Percentiles rank a stretch among this genome's conserved stretches.
Evolutionary conservation across 805 yeast species (phyloP).

Genomic region (Metahyphopichia silvanorum): DNA sequence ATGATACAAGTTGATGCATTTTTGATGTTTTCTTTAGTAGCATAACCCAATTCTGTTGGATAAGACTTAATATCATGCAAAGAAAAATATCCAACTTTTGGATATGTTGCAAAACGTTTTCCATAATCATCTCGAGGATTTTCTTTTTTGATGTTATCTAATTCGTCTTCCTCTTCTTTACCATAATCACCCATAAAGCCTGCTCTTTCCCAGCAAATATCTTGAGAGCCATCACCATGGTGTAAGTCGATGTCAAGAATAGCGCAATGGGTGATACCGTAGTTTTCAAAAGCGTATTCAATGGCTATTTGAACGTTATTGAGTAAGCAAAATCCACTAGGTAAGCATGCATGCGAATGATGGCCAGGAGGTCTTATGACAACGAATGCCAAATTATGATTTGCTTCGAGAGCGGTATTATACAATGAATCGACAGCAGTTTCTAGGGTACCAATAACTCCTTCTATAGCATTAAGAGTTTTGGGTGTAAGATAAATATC

Average conservation of each 20-base stretch:
- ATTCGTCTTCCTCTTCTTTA: constrained; percentile 43
- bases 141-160: constrained; percentile 21
- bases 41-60: constrained; percentile 78
- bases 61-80: constrained; percentile 83
- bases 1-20: constrained; percentile 77
- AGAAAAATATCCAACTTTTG: constrained; percentile 78
- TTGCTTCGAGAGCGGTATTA: constrained; percentile 6
- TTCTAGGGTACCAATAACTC: constrained; percentile 75
- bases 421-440: constrained; percentile 55
- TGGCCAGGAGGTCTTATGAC: constrained; percentile 84
- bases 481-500: constrained; percentile 71
- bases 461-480: constrained; percentile 69
- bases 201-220: constrained; percentile 77
- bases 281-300: constrained; percentile 64
- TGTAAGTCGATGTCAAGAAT: constrained; percentile 81
- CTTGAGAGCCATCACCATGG: constrained; percentile 89
- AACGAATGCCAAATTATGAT: constrained; percentile 52
- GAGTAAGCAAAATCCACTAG: constrained; percentile 79
- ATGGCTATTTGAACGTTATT: constrained; percentile 81
- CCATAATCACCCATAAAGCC: constrained; percentile 51
- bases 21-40: constrained; percentile 64
- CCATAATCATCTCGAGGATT: constrained; percentile 48
- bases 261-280: constrained; percentile 75
- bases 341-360: constrained; percentile 79
- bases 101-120: constrained; percentile 40